Evolutionary conservation across 169 alveolate genomes (phyloP), one percentile per base, ranked within the genome.

Genomic region (Eimeria sp.): DNA sequence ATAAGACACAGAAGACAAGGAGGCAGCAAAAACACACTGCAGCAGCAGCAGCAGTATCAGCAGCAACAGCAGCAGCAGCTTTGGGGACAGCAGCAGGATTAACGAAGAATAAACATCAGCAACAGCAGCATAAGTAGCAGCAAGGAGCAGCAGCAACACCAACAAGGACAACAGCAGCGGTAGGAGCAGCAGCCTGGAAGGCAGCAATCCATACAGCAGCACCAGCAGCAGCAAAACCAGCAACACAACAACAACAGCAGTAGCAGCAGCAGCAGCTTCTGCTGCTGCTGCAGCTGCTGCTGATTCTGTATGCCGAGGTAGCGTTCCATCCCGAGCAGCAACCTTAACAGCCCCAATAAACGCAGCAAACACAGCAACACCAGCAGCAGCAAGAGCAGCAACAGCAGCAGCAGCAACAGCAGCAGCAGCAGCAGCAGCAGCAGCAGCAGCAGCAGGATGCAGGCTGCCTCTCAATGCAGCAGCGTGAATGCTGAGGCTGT

Each of bases 401-500:
- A 70, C 43, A 30, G 89, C 89, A 80, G 70, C 89, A 80, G 89
- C 89, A 43, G 89, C 43, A 45, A 70, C 89, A 80, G 70, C 89
- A 45, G 89, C 89, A 45, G 89, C 89, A 45, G 89, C 89, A 20
- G 89, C 89, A 47, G 89, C 89, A 16, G 89, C 89, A 47, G 89
- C 89, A 16, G 67, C 47, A 34, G 40, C 40, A 34, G 40, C 40
- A 34, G 40, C 40, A 34, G 40, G 40, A 34, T 34, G 40, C 40
- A 34, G 40, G 40, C 40, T 34, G 40, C 40, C 40, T 34, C 40
- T 34, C 40, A 34, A 34, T 34, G 40, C 40, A 34, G 40, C 40
- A 34, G 40, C 40, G 40, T 34, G 40, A 34, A 34, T 34, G 40
- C 40, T 34, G 40, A 34, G 40, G 40, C 40, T 34, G 40, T n/a